These are phyloP conservation scores for Petunia axillaris DNA, from an alignment of 257 asterid genomes.

Conservation along the genomic window DNA sequence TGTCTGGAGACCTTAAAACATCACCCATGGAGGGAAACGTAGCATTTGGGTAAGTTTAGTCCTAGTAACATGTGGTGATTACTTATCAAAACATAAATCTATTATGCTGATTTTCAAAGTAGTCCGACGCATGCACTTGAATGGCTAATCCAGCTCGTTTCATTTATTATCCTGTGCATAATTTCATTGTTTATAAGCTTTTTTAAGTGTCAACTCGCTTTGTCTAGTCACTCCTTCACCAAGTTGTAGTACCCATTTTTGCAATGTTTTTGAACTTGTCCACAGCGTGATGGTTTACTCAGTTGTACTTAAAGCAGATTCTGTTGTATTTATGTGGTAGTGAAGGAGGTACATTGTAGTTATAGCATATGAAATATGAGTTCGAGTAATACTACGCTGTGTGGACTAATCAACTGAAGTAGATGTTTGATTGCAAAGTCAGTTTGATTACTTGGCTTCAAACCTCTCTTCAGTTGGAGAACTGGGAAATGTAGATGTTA, in stretches of 20 bases:
- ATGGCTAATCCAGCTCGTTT: background rate
- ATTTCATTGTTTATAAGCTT: background rate
- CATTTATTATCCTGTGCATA: background rate
- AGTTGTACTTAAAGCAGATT: background rate
- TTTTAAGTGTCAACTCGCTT: no score
- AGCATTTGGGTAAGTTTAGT: slow-evolving; percentile 56
- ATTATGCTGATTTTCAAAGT: background rate
- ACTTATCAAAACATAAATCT: no score
- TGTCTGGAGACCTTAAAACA: slow-evolving; percentile 46
- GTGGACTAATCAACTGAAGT: background rate
- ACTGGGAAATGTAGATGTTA: background rate
- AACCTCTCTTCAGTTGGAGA: background rate
- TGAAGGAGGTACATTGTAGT: no score
- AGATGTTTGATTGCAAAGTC: background rate
- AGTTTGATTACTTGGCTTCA: background rate
- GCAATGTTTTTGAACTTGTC: background rate
- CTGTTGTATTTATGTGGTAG: background rate
- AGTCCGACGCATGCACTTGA: background rate
- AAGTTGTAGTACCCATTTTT: background rate
- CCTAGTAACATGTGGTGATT: background rate
- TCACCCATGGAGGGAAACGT: slow-evolving; percentile 47
- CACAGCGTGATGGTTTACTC: background rate
- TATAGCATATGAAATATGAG: background rate
- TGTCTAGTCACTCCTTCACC: background rate
- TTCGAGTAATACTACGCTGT: background rate